Evolutionary conservation across 2,329 filamentous ascomycete species (phyloP), one percentile per base, ranked within the genome.

Genomic region (Didymella glomerata): DNA sequence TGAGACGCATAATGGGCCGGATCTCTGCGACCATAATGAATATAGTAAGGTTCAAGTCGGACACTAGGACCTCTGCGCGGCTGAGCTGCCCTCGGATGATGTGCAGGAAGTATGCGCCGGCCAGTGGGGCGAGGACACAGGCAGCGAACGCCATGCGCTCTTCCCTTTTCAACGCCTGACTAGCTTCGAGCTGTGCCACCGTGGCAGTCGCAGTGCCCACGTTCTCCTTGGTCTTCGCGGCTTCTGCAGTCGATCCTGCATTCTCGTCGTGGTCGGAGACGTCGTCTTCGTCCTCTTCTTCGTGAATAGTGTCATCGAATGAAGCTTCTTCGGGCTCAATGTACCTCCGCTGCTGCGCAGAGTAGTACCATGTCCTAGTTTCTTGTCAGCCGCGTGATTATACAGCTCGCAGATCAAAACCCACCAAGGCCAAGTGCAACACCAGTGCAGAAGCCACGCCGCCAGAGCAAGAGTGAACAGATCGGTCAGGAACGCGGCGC

Each of bases 371-470:
- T 54, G 84, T 80, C 80, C 80, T 82, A 6, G 20, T 6, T 6
- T 7, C 20, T 6, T 8, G 20, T 41, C 38, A 41, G 38, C 7
- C 11, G 13, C 11, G n/a, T 24, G n/a, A 16, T 4, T 11, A 4
- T 11, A 11, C 18, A 41, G 18, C 38, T 13, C 7, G 38, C 18
- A 14, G 24, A n/a, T 13, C 13, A 6, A 14, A 2, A n/a, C 41
- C 10, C 3, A 93, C 93, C 94, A 98, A 68, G 94, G 94, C 66
- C 95, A 83, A 55, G 92, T 89, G 42, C 97, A 90, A 48, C 91
- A 93, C 92, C 93, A 97, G 74, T 97, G 93, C 62, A 98, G 81
- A 70, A 97, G 96, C 44, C 97, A 85, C 4, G 90, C 91, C 2
- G 91, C 91, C 61, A 98, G 78, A 2, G 85, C 87, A 30, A 98